Percentiles rank a stretch among this genome's conserved stretches.
phyloP scores from a whole-genome alignment of 2,329 filamentous ascomycete genomes.

The Sporothrix phasma region DNA sequence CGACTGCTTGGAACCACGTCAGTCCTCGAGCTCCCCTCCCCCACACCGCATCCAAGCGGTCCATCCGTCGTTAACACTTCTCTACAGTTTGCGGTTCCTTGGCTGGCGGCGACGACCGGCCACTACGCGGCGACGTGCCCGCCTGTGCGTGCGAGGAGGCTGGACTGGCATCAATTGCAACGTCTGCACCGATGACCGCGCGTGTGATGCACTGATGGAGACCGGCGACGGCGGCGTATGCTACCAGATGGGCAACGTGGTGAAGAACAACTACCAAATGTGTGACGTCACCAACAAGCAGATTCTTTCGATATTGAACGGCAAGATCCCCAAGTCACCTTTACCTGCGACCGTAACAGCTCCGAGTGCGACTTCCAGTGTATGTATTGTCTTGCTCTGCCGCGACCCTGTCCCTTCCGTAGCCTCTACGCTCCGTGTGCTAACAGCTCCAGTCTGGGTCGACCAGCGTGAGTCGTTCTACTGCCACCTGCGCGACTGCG shows the following conservation, averaged over 20 bases:
- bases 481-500: conserved; percentile 75
- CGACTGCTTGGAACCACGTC: conserved; percentile 77
- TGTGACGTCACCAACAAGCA: conserved; percentile 95
- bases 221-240: conserved; percentile 74
- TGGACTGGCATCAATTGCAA: conserved; percentile 99
- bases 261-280: conserved; percentile 94
- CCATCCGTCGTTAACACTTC: neutral
- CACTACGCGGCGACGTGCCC: conserved; percentile 52
- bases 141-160: conserved; percentile 77
- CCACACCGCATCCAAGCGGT: no score
- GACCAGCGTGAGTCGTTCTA: conserved; percentile 92
- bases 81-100: conserved; percentile 70
- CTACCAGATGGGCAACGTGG: conserved; percentile 80
- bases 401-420: no score
- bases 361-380: conserved; percentile 90
- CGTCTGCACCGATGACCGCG: conserved; percentile 74
- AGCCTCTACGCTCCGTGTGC: neutral
- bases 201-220: conserved; percentile 82
- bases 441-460: conserved; percentile 64
- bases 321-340: conserved; percentile 85
- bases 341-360: conserved; percentile 70
- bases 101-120: conserved; percentile 67
- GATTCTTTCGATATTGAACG: conserved; percentile 77
- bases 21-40: conserved; percentile 21
- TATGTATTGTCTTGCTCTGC: conserved; percentile 33